These are phyloP conservation scores for Sinapis alba DNA, from an alignment of 441 rosid genomes.

Conservation along the genomic window DNA sequence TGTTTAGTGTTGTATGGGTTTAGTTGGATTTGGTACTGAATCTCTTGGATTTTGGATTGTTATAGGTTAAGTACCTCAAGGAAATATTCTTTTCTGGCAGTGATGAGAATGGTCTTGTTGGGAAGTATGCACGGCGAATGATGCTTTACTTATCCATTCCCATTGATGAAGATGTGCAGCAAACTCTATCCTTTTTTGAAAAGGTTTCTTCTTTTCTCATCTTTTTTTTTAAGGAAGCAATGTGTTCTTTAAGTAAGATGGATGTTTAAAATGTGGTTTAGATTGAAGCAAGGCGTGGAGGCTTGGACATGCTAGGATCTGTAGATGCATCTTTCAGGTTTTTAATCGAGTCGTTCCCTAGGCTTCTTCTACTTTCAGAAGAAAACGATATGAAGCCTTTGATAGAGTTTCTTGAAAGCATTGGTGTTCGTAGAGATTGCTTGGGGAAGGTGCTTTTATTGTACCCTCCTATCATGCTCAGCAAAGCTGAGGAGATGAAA, in stretches of 20 bases:
- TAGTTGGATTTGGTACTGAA: not conserved
- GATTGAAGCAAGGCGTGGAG: slow-evolving; percentile 97
- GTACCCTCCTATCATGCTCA: slow-evolving; percentile 69
- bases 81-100: slow-evolving; percentile 75
- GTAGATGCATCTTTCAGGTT: slow-evolving; percentile 60
- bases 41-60: slow-evolving; percentile 38
- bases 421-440: slow-evolving; percentile 54
- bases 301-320: slow-evolving; percentile 67
- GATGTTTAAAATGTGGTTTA: slow-evolving; percentile 22
- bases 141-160: slow-evolving; percentile 77
- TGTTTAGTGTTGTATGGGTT: not conserved
- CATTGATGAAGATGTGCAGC: slow-evolving; percentile 84
- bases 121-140: slow-evolving; percentile 72
- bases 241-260: slow-evolving; percentile 1
- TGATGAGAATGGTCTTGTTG: slow-evolving; percentile 51
- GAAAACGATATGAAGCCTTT: slow-evolving; percentile 65
- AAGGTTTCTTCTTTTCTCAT: slow-evolving; percentile 51
- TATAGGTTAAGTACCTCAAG: slow-evolving; percentile 88
- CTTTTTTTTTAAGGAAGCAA: not conserved
- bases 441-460: slow-evolving; percentile 58
- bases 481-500: slow-evolving; percentile 45
- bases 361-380: slow-evolving; percentile 60
- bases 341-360: slow-evolving; percentile 86
- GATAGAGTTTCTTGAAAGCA: slow-evolving; percentile 54
- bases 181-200: slow-evolving; percentile 83